A percentile compares a stretch with the other conserved stretches of the same genome.
Evolutionary conservation across 225 moss, liverwort and hornwort species (phyloP).

Genomic region (Sphagnum contortum): DNA sequence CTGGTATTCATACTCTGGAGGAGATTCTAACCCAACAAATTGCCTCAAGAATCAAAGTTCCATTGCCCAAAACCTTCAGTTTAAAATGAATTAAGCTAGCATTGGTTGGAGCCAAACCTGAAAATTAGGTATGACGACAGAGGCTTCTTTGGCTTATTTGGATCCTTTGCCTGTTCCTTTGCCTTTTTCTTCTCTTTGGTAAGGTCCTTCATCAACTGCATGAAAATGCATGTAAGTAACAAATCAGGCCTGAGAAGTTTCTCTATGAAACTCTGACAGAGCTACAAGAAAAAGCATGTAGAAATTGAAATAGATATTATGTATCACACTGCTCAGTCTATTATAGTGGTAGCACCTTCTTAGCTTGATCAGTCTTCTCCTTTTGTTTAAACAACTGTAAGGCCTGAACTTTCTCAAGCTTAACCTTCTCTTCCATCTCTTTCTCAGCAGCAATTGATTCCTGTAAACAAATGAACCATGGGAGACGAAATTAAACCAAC

Average conservation of each 20-base stretch:
- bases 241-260: too few species aligned
- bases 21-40: too few species aligned
- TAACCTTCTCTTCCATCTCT: conserved; percentile 43
- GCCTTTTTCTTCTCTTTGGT: conserved; percentile 54
- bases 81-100: not conserved
- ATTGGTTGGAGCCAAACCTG: conserved; percentile 31
- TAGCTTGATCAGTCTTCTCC: conserved; percentile 61
- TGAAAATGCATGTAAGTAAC: not conserved
- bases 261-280: too few species aligned
- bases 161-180: conserved; percentile 43
- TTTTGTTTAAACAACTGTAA: conserved; percentile 67
- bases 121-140: conserved; percentile 68
- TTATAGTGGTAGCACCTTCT: too few species aligned
- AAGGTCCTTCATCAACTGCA: conserved; percentile 45
- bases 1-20: not conserved
- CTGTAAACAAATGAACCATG: conserved; percentile 11
- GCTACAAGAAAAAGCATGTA: not conserved
- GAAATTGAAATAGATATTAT: not conserved
- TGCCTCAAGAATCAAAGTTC: not conserved
- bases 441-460: conserved; percentile 47
- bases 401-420: conserved; percentile 56
- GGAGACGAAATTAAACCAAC: too few species aligned
- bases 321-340: too few species aligned
- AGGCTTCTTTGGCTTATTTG: conserved; percentile 84
- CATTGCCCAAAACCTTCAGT: not conserved